A percentile compares a stretch with the other conserved stretches of the same genome.
These are phyloP conservation scores for Stentor roeselii DNA, from an alignment of 73 alveolate genomes.

Conservation along the genomic window DNA sequence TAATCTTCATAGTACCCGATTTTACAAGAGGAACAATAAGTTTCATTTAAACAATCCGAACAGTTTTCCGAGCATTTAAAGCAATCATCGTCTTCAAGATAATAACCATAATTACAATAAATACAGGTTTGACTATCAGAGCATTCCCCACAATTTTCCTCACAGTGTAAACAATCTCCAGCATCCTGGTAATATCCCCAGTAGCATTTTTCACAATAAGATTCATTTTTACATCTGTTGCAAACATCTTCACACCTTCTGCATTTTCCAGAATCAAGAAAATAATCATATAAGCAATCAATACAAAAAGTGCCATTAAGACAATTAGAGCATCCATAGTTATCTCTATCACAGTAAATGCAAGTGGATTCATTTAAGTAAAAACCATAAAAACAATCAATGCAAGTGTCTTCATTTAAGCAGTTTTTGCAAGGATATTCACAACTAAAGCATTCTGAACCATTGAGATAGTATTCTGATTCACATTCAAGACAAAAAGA, in stretches of 20 bases:
- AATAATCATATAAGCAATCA: not conserved
- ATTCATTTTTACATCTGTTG: not conserved
- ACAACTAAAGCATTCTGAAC: not conserved
- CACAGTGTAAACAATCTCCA: not conserved
- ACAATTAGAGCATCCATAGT: not conserved
- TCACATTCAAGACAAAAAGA: too few relatives aligned
- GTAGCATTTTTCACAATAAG: not conserved
- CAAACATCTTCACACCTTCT: not conserved
- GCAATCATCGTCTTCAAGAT: not conserved
- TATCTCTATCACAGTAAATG: not conserved
- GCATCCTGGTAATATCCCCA: not conserved
- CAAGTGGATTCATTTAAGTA: not conserved
- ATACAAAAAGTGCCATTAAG: not conserved
- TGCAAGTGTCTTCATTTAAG: not conserved
- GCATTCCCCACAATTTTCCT: not conserved
- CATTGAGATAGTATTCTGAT: too few relatives aligned
- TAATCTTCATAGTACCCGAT: not conserved
- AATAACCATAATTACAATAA: not conserved
- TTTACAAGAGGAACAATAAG: not conserved
- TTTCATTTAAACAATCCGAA: not conserved
- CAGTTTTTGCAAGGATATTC: not conserved
- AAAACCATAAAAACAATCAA: not conserved
- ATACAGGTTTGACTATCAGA: slow-evolving; percentile 8
- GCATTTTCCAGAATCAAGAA: not conserved
- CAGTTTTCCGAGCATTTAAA: not conserved